Conservation (phyloP, 345 rosid genomes). For the Orychophragmus violaceus region DNA sequence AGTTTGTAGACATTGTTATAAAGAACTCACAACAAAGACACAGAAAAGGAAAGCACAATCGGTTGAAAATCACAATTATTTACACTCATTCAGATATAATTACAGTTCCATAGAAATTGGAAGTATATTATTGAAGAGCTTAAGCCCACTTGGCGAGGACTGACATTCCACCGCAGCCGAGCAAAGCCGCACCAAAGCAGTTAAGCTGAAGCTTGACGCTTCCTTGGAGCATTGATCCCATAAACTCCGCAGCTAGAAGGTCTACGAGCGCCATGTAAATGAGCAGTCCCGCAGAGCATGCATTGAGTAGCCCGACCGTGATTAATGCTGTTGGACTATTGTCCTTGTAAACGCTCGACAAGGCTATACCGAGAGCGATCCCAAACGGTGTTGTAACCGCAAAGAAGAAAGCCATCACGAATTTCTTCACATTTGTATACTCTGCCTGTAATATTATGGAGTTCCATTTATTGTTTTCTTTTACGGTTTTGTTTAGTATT, state of each 20-base stretch:
- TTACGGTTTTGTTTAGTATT: background rate
- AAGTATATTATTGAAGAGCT: too few relatives aligned
- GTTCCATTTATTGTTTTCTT: background rate
- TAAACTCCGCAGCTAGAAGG: background rate
- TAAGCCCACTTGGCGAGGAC: background rate
- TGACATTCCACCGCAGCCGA: background rate
- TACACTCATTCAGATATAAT: too few relatives aligned
- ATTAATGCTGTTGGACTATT: background rate
- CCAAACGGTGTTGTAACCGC: background rate
- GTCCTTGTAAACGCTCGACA: background rate
- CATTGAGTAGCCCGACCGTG: background rate
- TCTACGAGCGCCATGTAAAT: background rate
- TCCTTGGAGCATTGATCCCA: background rate
- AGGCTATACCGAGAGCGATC: background rate
- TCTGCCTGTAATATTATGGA: background rate
- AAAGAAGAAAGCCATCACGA: background rate
- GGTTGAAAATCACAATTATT: too few relatives aligned
- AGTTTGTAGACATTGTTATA: too few relatives aligned
- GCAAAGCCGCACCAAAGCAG: background rate
- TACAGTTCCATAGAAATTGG: too few relatives aligned
- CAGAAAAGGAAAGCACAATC: too few relatives aligned
- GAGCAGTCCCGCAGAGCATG: background rate
- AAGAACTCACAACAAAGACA: too few relatives aligned
- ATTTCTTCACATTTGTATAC: background rate
- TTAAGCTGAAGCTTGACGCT: background rate